These are phyloP conservation scores for Acacia acuminata DNA, from an alignment of 306 rosid species.

Conservation along the genomic window DNA sequence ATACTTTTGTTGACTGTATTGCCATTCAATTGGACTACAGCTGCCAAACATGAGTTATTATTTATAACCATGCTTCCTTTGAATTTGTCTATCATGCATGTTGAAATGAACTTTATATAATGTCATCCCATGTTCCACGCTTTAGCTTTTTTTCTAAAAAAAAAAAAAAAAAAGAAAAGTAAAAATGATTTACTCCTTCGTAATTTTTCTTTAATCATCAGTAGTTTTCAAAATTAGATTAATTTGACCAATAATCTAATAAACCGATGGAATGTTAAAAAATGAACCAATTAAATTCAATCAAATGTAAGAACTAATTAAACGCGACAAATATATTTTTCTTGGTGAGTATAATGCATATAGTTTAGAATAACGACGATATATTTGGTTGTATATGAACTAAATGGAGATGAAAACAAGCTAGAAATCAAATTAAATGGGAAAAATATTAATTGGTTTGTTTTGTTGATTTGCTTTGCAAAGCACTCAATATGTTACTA, in stretches of 20 bases:
- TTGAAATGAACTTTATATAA: neutral
- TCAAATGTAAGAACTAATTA: neutral
- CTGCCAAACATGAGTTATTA: neutral
- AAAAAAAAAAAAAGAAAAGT: too few species aligned
- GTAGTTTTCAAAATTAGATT: neutral
- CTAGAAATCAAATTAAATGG: too few species aligned
- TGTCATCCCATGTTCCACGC: neutral
- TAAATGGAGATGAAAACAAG: too few species aligned
- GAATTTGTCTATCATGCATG: neutral
- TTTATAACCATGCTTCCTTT: neutral
- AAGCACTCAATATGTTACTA: too few species aligned
- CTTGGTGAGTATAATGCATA: neutral
- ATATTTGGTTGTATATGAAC: neutral
- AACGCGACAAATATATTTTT: neutral
- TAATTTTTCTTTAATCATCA: neutral
- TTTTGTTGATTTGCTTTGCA: too few species aligned
- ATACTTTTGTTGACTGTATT: constrained; percentile 25
- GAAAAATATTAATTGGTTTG: too few species aligned
- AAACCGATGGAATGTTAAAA: neutral
- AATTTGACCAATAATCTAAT: neutral
- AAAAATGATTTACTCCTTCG: neutral
- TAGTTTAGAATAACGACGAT: neutral
- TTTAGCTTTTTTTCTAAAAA: neutral
- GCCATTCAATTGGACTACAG: neutral
- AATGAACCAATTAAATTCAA: neutral